Percentiles rank a stretch among this genome's conserved stretches.
Evolutionary conservation across 805 yeast genomes (phyloP).

Genomic region (Myxozyma kluyveri): DNA sequence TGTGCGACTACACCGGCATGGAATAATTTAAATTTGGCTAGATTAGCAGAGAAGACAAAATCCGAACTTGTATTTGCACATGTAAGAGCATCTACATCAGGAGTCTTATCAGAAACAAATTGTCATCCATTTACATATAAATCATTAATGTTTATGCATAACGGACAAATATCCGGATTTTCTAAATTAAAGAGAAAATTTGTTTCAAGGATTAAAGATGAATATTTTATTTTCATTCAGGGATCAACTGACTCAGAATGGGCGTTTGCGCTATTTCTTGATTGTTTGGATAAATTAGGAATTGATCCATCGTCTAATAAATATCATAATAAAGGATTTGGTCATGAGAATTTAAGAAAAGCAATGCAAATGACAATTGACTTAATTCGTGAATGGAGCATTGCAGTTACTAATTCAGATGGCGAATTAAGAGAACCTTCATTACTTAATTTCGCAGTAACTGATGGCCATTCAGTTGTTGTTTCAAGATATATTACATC

Average conservation of each 20-base stretch:
- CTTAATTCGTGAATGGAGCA: slow-evolving; percentile 75
- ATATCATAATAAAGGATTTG: slow-evolving; percentile 47
- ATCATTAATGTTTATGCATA: slow-evolving; percentile 92
- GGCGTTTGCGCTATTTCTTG: slow-evolving; percentile 83
- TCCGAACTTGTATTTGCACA: slow-evolving; percentile 87
- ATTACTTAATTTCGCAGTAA: slow-evolving; percentile 86
- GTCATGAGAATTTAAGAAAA: slow-evolving; percentile 50
- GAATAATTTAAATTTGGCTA: slow-evolving; percentile 88
- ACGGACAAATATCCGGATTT: slow-evolving; percentile 76
- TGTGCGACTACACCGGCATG: slow-evolving; percentile 97
- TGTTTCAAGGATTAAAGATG: slow-evolving; percentile 70
- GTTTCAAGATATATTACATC: slow-evolving; percentile 88
- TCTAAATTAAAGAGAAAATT: slow-evolving; percentile 56
- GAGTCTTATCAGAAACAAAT: slow-evolving; percentile 89
- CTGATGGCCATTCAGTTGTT: slow-evolving; percentile 85
- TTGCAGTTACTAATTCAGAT: slow-evolving; percentile 48
- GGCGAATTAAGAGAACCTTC: slow-evolving; percentile 62
- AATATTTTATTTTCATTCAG: slow-evolving; percentile 74
- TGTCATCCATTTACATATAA: slow-evolving; percentile 95
- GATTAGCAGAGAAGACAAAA: slow-evolving; percentile 83
- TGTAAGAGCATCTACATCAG: slow-evolving; percentile 94
- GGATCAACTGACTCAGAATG: slow-evolving; percentile 97
- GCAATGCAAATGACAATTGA: slow-evolving; percentile 75
- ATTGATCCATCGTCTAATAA: slow-evolving; percentile 51
- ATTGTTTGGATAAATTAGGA: slow-evolving; percentile 72